Percentiles rank a stretch among this genome's conserved stretches.
Evolutionary conservation across 169 alveolate genomes (phyloP).

Genomic region (Cyclospora cayetanensis): DNA sequence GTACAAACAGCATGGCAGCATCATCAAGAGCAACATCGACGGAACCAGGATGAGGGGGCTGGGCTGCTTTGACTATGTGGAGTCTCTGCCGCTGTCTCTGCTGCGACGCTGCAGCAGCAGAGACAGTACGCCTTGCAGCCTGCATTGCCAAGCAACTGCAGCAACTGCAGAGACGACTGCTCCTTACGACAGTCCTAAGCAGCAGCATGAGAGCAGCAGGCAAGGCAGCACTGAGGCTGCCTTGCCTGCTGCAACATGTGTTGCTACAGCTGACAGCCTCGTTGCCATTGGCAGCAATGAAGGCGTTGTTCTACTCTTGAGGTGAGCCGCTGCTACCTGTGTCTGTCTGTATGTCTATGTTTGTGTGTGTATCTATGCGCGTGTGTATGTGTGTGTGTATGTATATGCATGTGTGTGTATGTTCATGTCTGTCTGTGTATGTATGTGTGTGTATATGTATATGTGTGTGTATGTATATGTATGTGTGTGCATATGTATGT

Average conservation of each 20-base stretch:
- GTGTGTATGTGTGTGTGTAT: too few species aligned
- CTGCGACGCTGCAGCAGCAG: background rate
- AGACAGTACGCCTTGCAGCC: background rate
- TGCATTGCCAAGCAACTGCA: background rate
- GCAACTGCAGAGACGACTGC: background rate
- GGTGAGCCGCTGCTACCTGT: background rate
- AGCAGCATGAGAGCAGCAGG: constrained; percentile 10
- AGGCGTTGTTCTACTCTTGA: background rate
- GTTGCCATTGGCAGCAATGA: background rate
- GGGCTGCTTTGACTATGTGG: background rate
- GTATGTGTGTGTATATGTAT: too few species aligned
- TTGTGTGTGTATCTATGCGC: too few species aligned
- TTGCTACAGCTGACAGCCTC: background rate
- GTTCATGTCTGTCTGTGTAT: too few species aligned
- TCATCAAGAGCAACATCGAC: background rate
- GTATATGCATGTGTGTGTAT: too few species aligned
- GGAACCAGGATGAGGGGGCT: background rate
- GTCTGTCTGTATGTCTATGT: too few species aligned
- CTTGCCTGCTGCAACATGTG: background rate
- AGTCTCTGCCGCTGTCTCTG: background rate
- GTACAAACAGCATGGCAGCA: background rate
- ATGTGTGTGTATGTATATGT: too few species aligned
- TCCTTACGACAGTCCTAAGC: background rate
- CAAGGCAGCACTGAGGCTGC: background rate
- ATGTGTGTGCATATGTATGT: too few species aligned